Evolutionary conservation across 345 rosid genomes (phyloP).

Genomic region (Corymbia maculata): DNA sequence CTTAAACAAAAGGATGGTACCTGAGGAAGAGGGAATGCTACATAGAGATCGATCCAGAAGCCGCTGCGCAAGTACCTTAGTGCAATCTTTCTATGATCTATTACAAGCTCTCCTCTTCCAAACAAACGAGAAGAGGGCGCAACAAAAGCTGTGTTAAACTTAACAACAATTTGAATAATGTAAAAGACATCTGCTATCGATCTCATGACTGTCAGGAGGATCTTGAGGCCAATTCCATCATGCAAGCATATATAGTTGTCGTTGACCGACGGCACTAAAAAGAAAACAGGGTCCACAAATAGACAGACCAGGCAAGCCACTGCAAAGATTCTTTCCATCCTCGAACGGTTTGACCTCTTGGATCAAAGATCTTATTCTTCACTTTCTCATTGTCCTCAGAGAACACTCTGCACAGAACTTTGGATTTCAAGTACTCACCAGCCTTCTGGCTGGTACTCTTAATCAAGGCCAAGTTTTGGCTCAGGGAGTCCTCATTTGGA

Average conservation of each 20-base stretch:
- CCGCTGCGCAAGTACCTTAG: not conserved
- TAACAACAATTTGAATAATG: not conserved
- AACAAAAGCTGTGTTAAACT: not conserved
- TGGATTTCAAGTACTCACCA: not conserved
- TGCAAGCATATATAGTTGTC: not conserved
- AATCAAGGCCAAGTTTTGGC: not conserved
- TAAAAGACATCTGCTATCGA: constrained; percentile 1
- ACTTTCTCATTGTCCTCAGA: constrained; percentile 4
- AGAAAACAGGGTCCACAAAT: constrained; percentile 1
- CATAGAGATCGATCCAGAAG: constrained; percentile 4
- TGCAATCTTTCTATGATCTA: constrained; percentile 3
- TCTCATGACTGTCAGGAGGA: not conserved
- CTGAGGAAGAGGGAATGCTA: constrained; percentile 3
- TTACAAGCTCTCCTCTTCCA: constrained; percentile 5
- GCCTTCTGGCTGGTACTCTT: not conserved
- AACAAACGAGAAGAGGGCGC: not conserved
- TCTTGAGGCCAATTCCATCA: not conserved
- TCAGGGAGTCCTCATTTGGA: not conserved
- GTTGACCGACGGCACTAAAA: not conserved
- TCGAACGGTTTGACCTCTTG: not conserved
- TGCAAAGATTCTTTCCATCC: constrained; percentile 1
- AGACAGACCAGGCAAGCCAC: not conserved
- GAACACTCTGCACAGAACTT: not conserved
- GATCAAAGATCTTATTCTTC: not conserved
- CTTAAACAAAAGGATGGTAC: not conserved